phyloP scores from a whole-genome alignment of 495 filamentous ascomycete genomes.

The Penicillium coprophilum region DNA sequence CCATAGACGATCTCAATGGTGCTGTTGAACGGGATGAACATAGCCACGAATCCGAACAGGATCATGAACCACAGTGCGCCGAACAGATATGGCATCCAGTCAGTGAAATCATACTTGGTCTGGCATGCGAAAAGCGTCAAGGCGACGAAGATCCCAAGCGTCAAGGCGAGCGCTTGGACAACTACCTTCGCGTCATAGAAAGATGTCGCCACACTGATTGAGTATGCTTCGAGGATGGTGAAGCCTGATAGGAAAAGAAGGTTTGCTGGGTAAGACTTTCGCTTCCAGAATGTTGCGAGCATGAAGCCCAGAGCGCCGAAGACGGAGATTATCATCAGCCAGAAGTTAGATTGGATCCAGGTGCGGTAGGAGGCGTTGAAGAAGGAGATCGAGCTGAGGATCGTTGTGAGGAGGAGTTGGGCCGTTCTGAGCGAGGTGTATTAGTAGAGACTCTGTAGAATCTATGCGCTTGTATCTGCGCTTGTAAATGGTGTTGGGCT shows the following conservation, averaged over 20 bases:
- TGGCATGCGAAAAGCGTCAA: slow-evolving; percentile 96
- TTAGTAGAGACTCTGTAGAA: slow-evolving; percentile 10
- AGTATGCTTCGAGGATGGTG: slow-evolving; percentile 91
- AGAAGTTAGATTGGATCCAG: slow-evolving; percentile 84
- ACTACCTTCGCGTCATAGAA: slow-evolving; percentile 82
- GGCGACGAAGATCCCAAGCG: slow-evolving; percentile 87
- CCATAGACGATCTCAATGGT: slow-evolving; percentile 82
- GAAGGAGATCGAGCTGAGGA: slow-evolving; percentile 80
- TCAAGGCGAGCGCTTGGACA: slow-evolving; percentile 85
- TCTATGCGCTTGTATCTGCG: neutral
- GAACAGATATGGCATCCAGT: slow-evolving; percentile 94
- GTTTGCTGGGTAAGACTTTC: slow-evolving; percentile 94
- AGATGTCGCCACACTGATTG: slow-evolving; percentile 84
- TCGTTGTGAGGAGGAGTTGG: slow-evolving; percentile 81
- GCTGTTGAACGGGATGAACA: slow-evolving; percentile 77
- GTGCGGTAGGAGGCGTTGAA: slow-evolving; percentile 72
- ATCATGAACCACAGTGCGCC: slow-evolving; percentile 86
- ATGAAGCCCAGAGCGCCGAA: slow-evolving; percentile 79
- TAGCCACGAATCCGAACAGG: slow-evolving; percentile 85
- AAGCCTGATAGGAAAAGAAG: slow-evolving; percentile 89
- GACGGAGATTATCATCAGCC: slow-evolving; percentile 82
- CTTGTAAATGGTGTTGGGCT: slow-evolving; percentile 24
- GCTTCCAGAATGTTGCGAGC: slow-evolving; percentile 94
- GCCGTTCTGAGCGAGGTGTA: slow-evolving; percentile 57
- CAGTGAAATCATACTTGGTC: slow-evolving; percentile 96